A percentile compares a stretch with the other conserved stretches of the same genome.
These are phyloP conservation scores for Gentiana dahurica DNA, from an alignment of 257 asterid genomes.

Conservation along the genomic window DNA sequence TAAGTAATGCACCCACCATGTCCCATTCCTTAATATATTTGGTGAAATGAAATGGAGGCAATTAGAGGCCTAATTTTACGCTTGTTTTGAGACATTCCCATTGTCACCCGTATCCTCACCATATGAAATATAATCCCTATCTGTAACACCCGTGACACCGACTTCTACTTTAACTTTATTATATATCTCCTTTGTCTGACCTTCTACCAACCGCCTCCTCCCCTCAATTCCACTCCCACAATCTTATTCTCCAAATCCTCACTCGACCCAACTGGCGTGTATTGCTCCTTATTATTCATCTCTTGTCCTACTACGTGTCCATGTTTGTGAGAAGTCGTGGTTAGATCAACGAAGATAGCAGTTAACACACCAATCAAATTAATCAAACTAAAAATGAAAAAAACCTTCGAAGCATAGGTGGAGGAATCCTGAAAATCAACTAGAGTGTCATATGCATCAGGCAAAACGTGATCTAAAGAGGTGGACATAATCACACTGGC, in stretches of 20 bases:
- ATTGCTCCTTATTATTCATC: slow-evolving; percentile 3
- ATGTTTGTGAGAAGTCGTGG: slow-evolving; percentile 30
- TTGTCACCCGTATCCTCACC: too few relatives aligned
- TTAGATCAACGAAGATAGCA: slow-evolving; percentile 30
- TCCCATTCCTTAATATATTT: too few relatives aligned
- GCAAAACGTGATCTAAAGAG: slow-evolving; percentile 31
- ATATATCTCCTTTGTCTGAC: too few relatives aligned
- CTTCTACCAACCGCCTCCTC: too few relatives aligned
- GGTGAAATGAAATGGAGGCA: too few relatives aligned
- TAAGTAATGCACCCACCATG: too few relatives aligned
- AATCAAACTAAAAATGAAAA: slow-evolving; percentile 28
- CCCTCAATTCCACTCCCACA: slow-evolving; percentile 1
- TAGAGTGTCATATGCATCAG: slow-evolving; percentile 30
- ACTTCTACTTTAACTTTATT: too few relatives aligned
- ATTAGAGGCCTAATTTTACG: too few relatives aligned
- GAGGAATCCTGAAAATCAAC: slow-evolving; percentile 31
- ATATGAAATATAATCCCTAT: too few relatives aligned
- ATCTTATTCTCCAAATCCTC: slow-evolving; percentile 14
- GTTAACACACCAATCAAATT: slow-evolving; percentile 25
- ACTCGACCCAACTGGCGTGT: slow-evolving; percentile 10
- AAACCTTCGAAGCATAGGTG: slow-evolving; percentile 33
- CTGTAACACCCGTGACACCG: too few relatives aligned
- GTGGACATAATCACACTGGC: slow-evolving; percentile 34
- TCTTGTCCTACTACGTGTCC: slow-evolving; percentile 5
- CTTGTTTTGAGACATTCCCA: too few relatives aligned